phyloP scores from a whole-genome alignment of 176 grass and related monocot genomes.

The Triticum urartu region DNA sequence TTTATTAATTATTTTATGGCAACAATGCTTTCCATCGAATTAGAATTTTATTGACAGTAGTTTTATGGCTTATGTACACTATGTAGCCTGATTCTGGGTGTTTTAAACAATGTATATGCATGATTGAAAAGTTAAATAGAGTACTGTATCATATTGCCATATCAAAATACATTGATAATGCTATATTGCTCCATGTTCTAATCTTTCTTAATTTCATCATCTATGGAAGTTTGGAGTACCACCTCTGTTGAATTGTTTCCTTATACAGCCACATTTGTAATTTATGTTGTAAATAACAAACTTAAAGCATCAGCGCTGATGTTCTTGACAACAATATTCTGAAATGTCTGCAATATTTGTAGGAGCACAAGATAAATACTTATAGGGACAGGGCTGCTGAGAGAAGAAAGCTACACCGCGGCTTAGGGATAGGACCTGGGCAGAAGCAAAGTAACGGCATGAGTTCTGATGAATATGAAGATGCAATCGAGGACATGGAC shows the following conservation, averaged over 20 bases:
- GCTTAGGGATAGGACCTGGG: constrained; percentile 66
- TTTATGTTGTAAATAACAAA: background rate
- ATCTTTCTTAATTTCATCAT: background rate
- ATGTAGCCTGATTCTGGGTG: constrained; percentile 8
- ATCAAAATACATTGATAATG: background rate
- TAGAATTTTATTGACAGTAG: background rate
- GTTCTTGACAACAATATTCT: constrained; percentile 15
- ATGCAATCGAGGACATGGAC: constrained; percentile 40
- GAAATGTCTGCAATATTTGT: constrained; percentile 31
- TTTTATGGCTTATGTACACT: background rate
- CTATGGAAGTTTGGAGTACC: background rate
- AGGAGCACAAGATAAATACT: constrained; percentile 41
- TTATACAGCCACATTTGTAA: background rate
- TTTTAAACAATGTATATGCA: background rate
- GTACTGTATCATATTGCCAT: background rate
- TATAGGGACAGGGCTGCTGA: constrained; percentile 92
- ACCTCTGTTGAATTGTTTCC: constrained; percentile 2
- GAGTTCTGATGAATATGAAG: constrained; percentile 31
- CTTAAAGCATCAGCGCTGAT: background rate
- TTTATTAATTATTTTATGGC: background rate
- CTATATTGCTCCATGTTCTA: constrained; percentile 18
- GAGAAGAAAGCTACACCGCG: constrained; percentile 70
- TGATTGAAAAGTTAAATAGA: background rate
- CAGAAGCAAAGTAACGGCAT: constrained; percentile 44
- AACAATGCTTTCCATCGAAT: background rate